These are phyloP conservation scores for Pisolithus microcarpus DNA, from an alignment of 768 basidiomycete species.

Conservation along the genomic window DNA sequence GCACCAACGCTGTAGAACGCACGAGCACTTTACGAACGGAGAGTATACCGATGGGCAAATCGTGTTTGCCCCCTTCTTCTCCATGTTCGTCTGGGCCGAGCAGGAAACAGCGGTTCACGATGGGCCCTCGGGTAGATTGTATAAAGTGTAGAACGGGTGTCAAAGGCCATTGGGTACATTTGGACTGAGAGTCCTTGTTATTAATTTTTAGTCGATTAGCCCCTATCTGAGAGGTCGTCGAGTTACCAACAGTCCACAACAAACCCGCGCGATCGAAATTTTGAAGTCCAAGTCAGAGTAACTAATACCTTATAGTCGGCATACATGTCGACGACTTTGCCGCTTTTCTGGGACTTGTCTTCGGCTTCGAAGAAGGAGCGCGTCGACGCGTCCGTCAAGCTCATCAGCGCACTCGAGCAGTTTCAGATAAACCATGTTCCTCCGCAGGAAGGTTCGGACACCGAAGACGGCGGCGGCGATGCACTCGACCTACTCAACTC, in stretches of 20 bases:
- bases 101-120: slow-evolving; percentile 48
- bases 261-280: slow-evolving; percentile 15
- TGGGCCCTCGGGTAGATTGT: slow-evolving; percentile 68
- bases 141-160: slow-evolving; percentile 57
- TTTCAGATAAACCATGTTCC: slow-evolving; percentile 68
- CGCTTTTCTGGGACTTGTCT: slow-evolving; percentile 91
- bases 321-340: slow-evolving; percentile 77
- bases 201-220: not conserved
- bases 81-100: slow-evolving; percentile 9
- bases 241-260: slow-evolving; percentile 24
- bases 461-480: slow-evolving; percentile 41
- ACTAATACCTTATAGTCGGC: not conserved
- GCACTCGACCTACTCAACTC: slow-evolving; percentile 66
- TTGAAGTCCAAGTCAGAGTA: not conserved
- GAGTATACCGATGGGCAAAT: not conserved
- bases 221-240: no score
- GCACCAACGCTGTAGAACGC: not conserved
- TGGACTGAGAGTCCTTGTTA: slow-evolving; percentile 32
- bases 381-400: slow-evolving; percentile 78
- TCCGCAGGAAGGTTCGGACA: slow-evolving; percentile 31
- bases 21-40: not conserved
- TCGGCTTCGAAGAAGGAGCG: slow-evolving; percentile 74
- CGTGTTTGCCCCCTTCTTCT: slow-evolving; percentile 3
- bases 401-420: slow-evolving; percentile 72
- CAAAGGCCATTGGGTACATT: slow-evolving; percentile 69